Base-by-base conservation (phyloP, 345 rosid genomes). In the Camelina hispida region DNA sequence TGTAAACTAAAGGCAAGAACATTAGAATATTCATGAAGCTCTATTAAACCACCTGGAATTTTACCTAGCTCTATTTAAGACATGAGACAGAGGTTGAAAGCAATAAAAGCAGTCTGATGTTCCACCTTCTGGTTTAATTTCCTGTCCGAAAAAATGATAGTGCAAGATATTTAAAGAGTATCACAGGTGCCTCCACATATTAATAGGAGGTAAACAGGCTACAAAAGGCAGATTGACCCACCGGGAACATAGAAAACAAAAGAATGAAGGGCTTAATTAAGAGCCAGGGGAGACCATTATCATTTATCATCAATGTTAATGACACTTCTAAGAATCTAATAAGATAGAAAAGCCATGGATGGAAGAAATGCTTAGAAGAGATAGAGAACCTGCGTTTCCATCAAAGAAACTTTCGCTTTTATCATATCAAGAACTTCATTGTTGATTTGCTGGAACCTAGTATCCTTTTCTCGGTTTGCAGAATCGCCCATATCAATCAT, bases 381-480 rank as follows among this genome's bases (percentile, higher is more conserved):
- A 44, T 66, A 46, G 67, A 47, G 42, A 63, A 77, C 80, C 80
- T 77, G 77, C 23, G 72, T 12, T 56, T 63, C 72, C 71, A 77
- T 63, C 68, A 71, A 56, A 51, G 72, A 56, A 69, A 65, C 75
- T 48, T 66, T 82, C 62, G 79, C 69, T 78, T 81, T 85, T 66
- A 94, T 85, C 90, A 90, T 87, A 86, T 88, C 93, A 71, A 80
- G 80, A 71, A 91, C 92, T 80, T 94, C 98, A 79, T 85, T 90
- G 82, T 91, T 90, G 75, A 86, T 85, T 78, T 71, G 85, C 77
- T 88, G 89, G 80, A 91, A 90, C 84, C 85, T 88, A 66, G 74
- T 82, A 80, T 91, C 91, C 79, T 87, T 91, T 85, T 94, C 97
- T 81, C 84, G 87, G 74, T 83, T 91, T 42, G 88, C 96, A 56